These are phyloP conservation scores for Lepidium didymum DNA, from an alignment of 345 rosid genomes.

Conservation along the genomic window DNA sequence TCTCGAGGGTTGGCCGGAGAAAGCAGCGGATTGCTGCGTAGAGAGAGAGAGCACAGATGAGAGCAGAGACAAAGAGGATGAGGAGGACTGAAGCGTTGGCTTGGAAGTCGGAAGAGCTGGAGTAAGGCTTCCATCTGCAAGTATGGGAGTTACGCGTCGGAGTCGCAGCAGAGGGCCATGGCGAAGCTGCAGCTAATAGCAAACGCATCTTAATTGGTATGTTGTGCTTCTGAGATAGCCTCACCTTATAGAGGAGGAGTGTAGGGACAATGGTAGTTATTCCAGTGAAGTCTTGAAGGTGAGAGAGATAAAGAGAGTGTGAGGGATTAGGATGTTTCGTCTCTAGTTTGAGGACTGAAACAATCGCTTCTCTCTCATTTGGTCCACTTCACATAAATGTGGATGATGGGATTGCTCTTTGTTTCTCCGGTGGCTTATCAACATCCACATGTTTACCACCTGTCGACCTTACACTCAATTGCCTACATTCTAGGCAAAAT, in stretches of 20 bases:
- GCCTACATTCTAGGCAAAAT: conserved; percentile 29
- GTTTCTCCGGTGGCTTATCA: conserved; percentile 26
- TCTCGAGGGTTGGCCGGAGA: conserved; percentile 18
- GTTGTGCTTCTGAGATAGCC: conserved; percentile 5
- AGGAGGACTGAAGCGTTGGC: conserved; percentile 41
- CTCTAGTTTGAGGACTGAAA: conserved; percentile 4
- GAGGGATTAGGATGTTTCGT: conserved; percentile 21
- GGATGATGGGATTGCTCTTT: conserved; percentile 15
- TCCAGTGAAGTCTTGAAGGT: conserved; percentile 30
- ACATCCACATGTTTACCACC: conserved; percentile 27
- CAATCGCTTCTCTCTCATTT: conserved; percentile 23
- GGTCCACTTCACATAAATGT: conserved; percentile 32
- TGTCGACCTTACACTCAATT: conserved; percentile 17
- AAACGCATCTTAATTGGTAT: conserved; percentile 18
- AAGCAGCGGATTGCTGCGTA: conserved; percentile 63
- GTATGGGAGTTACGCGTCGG: conserved; percentile 14
- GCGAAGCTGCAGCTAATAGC: conserved; percentile 12
- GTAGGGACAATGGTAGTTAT: conserved; percentile 18
- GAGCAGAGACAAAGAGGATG: conserved; percentile 48
- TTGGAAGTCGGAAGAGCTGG: conserved; percentile 39
- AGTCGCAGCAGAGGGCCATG: conserved; percentile 26
- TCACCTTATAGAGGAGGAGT: conserved; percentile 15
- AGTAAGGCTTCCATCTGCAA: conserved; percentile 33
- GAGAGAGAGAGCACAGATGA: conserved; percentile 57
- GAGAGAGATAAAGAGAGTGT: conserved; percentile 2